Evolutionary conservation across 495 filamentous ascomycete species (phyloP).

Genomic region (Articulospora tetracladia): DNA sequence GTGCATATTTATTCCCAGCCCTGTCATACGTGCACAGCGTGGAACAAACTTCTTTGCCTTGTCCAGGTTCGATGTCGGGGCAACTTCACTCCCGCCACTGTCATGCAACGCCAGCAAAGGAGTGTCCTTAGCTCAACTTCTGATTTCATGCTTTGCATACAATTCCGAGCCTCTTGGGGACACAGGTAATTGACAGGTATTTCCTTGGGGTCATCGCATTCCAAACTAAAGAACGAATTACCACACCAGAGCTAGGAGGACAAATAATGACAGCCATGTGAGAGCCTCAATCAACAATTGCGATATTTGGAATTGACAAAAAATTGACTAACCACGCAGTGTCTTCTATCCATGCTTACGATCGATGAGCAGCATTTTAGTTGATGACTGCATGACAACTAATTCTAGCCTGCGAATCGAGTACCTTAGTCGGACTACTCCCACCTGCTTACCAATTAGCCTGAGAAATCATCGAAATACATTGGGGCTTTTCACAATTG

Average conservation of each 20-base stretch:
- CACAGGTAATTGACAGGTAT: too few relatives aligned
- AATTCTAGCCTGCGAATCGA: too few relatives aligned
- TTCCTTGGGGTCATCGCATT: not conserved
- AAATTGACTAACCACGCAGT: too few relatives aligned
- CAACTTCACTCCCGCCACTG: not conserved
- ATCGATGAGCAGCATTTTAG: too few relatives aligned
- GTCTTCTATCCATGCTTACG: too few relatives aligned
- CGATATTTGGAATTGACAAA: not conserved
- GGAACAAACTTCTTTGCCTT: not conserved
- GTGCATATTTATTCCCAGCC: not conserved
- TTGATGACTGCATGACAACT: too few relatives aligned
- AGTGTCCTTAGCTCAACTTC: not conserved
- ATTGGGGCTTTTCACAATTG: not conserved
- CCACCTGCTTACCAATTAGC: too few relatives aligned
- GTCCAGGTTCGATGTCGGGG: not conserved
- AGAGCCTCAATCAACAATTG: not conserved
- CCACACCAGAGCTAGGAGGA: not conserved
- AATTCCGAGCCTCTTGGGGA: too few relatives aligned
- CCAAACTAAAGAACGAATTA: not conserved
- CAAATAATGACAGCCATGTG: too few relatives aligned
- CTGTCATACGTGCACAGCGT: not conserved
- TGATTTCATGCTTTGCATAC: not conserved
- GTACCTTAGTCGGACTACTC: too few relatives aligned
- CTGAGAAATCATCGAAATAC: too few relatives aligned
- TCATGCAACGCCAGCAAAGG: not conserved